Evolutionary conservation across 164 flowering plant genomes (phyloP), one percentile per base, ranked within the genome.

Genomic region (Dillenia suffruticosa): DNA sequence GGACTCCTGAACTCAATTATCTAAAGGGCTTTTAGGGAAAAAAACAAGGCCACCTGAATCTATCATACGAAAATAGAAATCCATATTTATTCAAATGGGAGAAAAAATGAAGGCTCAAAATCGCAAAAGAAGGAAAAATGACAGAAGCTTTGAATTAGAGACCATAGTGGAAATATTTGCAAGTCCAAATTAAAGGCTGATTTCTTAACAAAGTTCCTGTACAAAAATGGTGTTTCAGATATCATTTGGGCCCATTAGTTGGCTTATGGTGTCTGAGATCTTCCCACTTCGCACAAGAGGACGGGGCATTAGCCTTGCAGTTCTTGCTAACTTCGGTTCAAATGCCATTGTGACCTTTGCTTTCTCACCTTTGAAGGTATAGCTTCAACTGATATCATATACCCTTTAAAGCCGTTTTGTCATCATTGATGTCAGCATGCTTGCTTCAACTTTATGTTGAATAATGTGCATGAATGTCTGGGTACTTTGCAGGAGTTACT

Each of bases 231-330:
- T 13, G 12, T 70, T 65, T 63, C 77, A 89, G 99, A 76, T 94
- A 76, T 91, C 99, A 22, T 91, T 89, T 79, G 99, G 97, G 12
- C 97, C 96, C 12, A 86, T 89, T 44, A 88, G 99, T 68, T 94
- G 96, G 99, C 81, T 91, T 17, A 91, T 94, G 97, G 96, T 91
- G 58, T 91, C 97, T 1, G 97, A 94, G 70, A 91, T 91, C 61
- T 94, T 89, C 71, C 96, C 99, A 7, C 68, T 84, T 57, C 92
- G 92, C 17, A 89, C 96, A 51, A 84, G 99, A 74, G 97, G 97
- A 43, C 82, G 82, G 67, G 97, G 97, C 32, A 83, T 91, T 45
- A 94, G 96, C 77, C 92, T 94, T 45, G 96, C 96, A n/a, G 97
- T 91, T 58, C 92, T 94, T 51, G 76, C 90, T 1, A 94, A 94